These are phyloP conservation scores for Dianthus caryophyllus DNA, from an alignment of 148 eudicot genomes.

Conservation along the genomic window DNA sequence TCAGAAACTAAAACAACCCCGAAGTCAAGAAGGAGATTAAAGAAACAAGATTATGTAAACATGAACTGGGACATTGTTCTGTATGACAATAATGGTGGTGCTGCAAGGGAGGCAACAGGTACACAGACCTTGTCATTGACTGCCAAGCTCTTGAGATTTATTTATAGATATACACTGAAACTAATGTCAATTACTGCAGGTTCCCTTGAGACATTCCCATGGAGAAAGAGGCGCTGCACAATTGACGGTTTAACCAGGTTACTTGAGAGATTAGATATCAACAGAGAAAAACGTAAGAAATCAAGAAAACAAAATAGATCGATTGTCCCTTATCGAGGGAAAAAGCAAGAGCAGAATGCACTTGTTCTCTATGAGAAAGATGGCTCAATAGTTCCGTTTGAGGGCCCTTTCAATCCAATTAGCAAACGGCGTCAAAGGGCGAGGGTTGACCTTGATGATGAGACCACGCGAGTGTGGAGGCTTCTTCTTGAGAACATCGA, in stretches of 20 bases:
- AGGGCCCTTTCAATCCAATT: slow-evolving; percentile 45
- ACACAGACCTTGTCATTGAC: not conserved
- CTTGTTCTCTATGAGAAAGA: slow-evolving; percentile 60
- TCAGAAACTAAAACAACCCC: slow-evolving; percentile 29
- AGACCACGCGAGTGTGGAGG: slow-evolving; percentile 86
- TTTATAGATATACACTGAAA: not conserved
- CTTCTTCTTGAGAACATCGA: slow-evolving; percentile 79
- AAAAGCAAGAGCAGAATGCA: slow-evolving; percentile 41
- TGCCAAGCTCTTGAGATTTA: not conserved
- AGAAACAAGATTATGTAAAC: slow-evolving; percentile 29
- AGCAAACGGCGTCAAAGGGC: slow-evolving; percentile 59
- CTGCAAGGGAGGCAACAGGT: slow-evolving; percentile 25
- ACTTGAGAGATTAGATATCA: slow-evolving; percentile 48
- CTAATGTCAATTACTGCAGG: slow-evolving; percentile 37
- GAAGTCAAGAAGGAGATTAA: slow-evolving; percentile 47
- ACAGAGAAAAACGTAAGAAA: slow-evolving; percentile 27
- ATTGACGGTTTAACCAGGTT: slow-evolving; percentile 45
- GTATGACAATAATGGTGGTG: slow-evolving; percentile 18
- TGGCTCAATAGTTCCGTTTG: slow-evolving; percentile 62
- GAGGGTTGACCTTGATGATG: slow-evolving; percentile 92
- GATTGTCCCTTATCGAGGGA: slow-evolving; percentile 24
- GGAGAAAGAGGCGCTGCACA: slow-evolving; percentile 31
- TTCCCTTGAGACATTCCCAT: slow-evolving; percentile 36
- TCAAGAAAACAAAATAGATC: slow-evolving; percentile 18
- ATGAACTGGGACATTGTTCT: slow-evolving; percentile 25